Percentiles rank a stretch among this genome's conserved stretches.
Conservation (phyloP, 1,284 basidiomycete genomes). For the Caloboletus firmus region DNA sequence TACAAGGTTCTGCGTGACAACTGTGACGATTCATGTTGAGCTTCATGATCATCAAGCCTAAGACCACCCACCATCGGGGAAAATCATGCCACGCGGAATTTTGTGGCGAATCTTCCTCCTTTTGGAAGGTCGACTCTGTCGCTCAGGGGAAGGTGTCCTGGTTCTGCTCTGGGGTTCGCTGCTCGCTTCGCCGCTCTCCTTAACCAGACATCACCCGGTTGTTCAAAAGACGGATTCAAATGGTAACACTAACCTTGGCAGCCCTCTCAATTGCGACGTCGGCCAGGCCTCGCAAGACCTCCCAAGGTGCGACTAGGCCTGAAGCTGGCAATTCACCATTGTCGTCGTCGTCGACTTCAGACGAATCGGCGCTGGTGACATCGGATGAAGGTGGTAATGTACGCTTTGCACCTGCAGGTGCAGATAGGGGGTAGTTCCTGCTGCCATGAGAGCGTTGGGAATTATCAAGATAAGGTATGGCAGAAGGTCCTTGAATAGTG, state of each 20-base stretch:
- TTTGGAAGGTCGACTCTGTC: slow-evolving; percentile 64
- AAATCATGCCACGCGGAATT: slow-evolving; percentile 49
- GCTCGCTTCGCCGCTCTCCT: slow-evolving; percentile 70
- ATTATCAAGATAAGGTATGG: slow-evolving; percentile 54
- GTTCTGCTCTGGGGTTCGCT: slow-evolving; percentile 74
- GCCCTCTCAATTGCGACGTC: slow-evolving; percentile 77
- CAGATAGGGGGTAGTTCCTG: slow-evolving; percentile 40
- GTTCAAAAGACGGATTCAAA: neutral
- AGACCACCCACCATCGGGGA: slow-evolving; percentile 61
- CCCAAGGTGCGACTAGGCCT: slow-evolving; percentile 80
- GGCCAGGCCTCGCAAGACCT: slow-evolving; percentile 75
- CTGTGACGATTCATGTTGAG: slow-evolving; percentile 39
- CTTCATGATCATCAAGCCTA: neutral
- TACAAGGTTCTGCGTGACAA: slow-evolving; percentile 78
- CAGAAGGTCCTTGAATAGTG: slow-evolving; percentile 52
- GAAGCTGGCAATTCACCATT: slow-evolving; percentile 76
- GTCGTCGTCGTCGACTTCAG: slow-evolving; percentile 71
- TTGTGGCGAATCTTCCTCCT: slow-evolving; percentile 68
- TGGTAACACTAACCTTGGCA: slow-evolving; percentile 55
- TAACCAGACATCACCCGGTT: slow-evolving; percentile 2
- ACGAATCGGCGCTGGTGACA: slow-evolving; percentile 72
- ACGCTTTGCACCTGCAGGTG: slow-evolving; percentile 52
- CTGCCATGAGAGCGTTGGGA: slow-evolving; percentile 38
- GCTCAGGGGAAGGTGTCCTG: slow-evolving; percentile 67
- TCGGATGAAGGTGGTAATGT: slow-evolving; percentile 59